These are phyloP conservation scores for Hirschfeldia incana DNA, from an alignment of 345 rosid genomes.

Conservation along the genomic window DNA sequence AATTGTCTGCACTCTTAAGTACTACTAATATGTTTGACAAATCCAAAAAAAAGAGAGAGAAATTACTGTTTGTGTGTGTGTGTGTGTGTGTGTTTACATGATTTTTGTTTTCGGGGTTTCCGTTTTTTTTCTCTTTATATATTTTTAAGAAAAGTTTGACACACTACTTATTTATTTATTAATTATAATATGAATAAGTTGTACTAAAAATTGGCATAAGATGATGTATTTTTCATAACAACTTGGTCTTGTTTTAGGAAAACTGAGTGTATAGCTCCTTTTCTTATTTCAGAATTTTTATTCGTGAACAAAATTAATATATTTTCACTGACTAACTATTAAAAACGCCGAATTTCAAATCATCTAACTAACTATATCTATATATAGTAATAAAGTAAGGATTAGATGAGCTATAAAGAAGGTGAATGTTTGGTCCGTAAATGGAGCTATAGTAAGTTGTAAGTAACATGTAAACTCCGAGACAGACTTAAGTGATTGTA, in stretches of 20 bases:
- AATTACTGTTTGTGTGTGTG: too few species aligned
- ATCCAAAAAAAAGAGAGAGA: not conserved
- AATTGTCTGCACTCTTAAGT: not conserved
- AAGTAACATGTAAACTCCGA: not conserved
- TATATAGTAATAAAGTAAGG: not conserved
- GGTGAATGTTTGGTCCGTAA: slow-evolving; percentile 30
- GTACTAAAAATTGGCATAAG: not conserved
- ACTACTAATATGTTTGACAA: not conserved
- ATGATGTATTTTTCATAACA: not conserved
- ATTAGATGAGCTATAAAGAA: slow-evolving; percentile 3
- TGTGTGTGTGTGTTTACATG: not conserved
- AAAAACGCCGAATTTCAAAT: not conserved
- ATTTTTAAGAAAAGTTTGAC: not conserved
- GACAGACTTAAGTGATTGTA: not conserved
- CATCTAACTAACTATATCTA: slow-evolving; percentile 3
- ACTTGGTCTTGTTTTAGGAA: not conserved
- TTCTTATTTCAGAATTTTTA: not conserved
- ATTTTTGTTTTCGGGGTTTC: not conserved
- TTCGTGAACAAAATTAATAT: not conserved
- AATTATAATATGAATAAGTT: not conserved
- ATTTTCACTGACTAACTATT: not conserved
- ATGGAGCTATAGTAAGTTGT: slow-evolving; percentile 19
- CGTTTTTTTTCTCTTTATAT: not conserved
- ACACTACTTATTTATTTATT: not conserved
- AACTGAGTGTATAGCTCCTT: not conserved